phyloP scores from a whole-genome alignment of 805 yeast genomes.

The Ogataea populi-albae region DNA sequence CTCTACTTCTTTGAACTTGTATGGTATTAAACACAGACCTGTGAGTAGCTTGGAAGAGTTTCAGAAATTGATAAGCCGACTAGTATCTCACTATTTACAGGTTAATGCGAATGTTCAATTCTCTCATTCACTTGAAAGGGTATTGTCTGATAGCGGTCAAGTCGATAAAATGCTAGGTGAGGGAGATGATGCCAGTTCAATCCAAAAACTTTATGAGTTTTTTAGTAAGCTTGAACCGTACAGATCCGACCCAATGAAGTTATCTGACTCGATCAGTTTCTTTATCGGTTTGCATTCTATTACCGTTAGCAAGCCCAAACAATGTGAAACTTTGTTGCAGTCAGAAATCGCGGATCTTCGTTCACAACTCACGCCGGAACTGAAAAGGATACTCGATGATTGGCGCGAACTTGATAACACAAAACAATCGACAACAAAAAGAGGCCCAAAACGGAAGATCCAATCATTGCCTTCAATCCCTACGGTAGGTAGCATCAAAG shows the following conservation, averaged over 20 bases:
- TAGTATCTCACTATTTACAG: slow-evolving; percentile 22
- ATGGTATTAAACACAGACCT: neutral
- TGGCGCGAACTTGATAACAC: too few relatives aligned
- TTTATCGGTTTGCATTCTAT: slow-evolving; percentile 15
- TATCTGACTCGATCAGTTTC: slow-evolving; percentile 5
- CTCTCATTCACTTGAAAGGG: slow-evolving; percentile 6
- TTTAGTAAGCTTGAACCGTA: slow-evolving; percentile 12
- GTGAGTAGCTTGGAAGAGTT: slow-evolving; percentile 28
- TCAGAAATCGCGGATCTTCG: slow-evolving; percentile 4
- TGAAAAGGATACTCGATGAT: slow-evolving; percentile 13
- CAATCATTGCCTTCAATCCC: too few relatives aligned
- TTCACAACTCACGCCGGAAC: slow-evolving; percentile 7
- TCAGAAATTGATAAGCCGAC: slow-evolving; percentile 35
- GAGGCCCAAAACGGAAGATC: too few relatives aligned
- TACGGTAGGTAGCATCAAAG: too few relatives aligned
- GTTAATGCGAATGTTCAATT: slow-evolving; percentile 17
- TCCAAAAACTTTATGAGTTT: slow-evolving; percentile 6
- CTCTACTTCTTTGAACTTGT: too few relatives aligned
- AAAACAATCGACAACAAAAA: too few relatives aligned
- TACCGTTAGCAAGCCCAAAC: slow-evolving; percentile 1
- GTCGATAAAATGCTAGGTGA: neutral
- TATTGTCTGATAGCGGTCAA: slow-evolving; percentile 14
- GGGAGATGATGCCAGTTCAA: slow-evolving; percentile 2
- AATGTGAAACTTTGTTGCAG: neutral
- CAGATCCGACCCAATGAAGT: slow-evolving; percentile 1